A percentile compares a stretch with the other conserved stretches of the same genome.
Conservation (phyloP, 306 rosid genomes). For the Acacia confusa region DNA sequence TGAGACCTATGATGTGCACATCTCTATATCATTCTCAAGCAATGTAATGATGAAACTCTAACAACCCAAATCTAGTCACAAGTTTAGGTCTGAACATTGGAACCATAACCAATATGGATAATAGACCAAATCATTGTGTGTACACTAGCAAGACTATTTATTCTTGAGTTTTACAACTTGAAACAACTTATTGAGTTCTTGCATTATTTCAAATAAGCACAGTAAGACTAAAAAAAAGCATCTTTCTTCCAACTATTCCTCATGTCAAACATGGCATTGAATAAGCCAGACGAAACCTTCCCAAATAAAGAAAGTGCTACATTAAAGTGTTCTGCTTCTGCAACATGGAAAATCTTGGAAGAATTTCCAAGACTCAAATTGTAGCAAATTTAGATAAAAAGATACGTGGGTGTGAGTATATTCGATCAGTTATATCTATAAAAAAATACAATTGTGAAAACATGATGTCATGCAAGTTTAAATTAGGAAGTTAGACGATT, state of each 20-base stretch:
- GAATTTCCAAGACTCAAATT: background rate
- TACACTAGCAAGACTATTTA: background rate
- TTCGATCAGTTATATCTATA: background rate
- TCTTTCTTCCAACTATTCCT: constrained; percentile 60
- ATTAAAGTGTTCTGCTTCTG: constrained; percentile 70
- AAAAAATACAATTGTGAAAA: background rate
- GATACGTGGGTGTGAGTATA: background rate
- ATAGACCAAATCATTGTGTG: background rate
- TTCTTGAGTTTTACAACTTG: background rate
- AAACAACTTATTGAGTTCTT: no score
- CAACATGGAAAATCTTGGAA: background rate
- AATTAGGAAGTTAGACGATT: background rate
- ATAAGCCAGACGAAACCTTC: constrained; percentile 58
- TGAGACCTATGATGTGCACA: no score
- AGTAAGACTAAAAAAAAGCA: no score
- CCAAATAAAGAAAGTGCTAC: constrained; percentile 46
- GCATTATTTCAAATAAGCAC: no score
- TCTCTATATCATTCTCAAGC: no score
- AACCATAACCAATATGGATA: background rate
- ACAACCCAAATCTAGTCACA: background rate
- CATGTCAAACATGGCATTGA: constrained; percentile 57
- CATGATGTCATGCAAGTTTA: background rate
- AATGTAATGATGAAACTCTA: no score
- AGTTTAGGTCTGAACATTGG: background rate
- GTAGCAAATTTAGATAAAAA: background rate